A percentile compares a stretch with the other conserved stretches of the same genome.
These are phyloP conservation scores for Arthroderma sp. DNA, from an alignment of 2,329 filamentous ascomycete species.

Conservation along the genomic window DNA sequence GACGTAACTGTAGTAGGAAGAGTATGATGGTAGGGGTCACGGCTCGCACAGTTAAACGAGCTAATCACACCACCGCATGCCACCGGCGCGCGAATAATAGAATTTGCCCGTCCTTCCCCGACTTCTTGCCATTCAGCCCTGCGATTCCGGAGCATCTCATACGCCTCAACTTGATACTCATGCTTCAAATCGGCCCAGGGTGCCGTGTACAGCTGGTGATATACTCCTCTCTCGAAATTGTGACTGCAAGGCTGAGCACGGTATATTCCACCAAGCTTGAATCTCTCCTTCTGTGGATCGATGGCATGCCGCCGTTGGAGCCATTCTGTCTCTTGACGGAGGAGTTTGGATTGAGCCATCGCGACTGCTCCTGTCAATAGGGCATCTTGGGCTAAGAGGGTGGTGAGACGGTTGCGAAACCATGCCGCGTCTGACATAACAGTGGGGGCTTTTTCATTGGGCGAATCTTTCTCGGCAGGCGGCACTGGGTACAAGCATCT, in stretches of 20 bases:
- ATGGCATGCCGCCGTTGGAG: slow-evolving; percentile 15
- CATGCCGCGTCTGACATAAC: slow-evolving; percentile 15
- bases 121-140: slow-evolving; percentile 4
- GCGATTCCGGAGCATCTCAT: slow-evolving; percentile 11
- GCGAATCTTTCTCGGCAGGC: not conserved
- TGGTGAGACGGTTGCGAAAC: slow-evolving; percentile 24
- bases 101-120: not conserved
- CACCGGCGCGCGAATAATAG: too few species aligned
- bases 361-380: slow-evolving; percentile 23
- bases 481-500: slow-evolving; percentile 21
- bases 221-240: slow-evolving; percentile 21
- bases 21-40: too few species aligned
- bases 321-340: slow-evolving; percentile 23
- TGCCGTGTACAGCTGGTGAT: slow-evolving; percentile 13
- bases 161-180: slow-evolving; percentile 8
- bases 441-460: not conserved
- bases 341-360: slow-evolving; percentile 21
- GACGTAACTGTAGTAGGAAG: too few species aligned
- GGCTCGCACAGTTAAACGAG: too few species aligned
- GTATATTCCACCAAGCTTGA: slow-evolving; percentile 31
- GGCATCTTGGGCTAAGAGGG: slow-evolving; percentile 21
- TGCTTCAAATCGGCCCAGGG: slow-evolving; percentile 9
- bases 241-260: slow-evolving; percentile 30
- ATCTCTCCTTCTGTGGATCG: slow-evolving; percentile 15
- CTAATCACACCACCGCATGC: too few species aligned